Percentiles rank a stretch among this genome's conserved stretches.
phyloP scores from a whole-genome alignment of 495 filamentous ascomycete species.

The Penicillium steckii region DNA sequence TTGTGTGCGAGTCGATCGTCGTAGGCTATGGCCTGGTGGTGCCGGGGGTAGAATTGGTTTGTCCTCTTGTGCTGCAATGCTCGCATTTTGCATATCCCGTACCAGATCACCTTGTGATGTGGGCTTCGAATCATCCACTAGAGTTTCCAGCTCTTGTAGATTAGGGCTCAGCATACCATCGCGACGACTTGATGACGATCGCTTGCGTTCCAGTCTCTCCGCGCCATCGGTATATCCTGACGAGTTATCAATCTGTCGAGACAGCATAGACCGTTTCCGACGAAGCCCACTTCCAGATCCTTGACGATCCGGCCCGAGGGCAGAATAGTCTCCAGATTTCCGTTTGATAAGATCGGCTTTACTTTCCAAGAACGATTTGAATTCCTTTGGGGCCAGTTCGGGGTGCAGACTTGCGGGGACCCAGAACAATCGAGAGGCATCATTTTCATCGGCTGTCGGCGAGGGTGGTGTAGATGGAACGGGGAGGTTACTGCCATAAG shows the following conservation, averaged over 20 bases:
- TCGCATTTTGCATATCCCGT: constrained; percentile 41
- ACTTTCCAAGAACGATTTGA: constrained; percentile 94
- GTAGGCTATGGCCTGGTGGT: constrained; percentile 73
- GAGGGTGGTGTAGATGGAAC: constrained; percentile 75
- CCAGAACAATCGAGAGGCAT: constrained; percentile 88
- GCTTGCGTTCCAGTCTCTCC: constrained; percentile 75
- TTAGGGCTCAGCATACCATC: constrained; percentile 58
- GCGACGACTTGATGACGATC: constrained; percentile 54
- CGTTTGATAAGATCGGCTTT: constrained; percentile 85
- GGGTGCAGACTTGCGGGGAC: constrained; percentile 93
- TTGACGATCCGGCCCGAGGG: constrained; percentile 59
- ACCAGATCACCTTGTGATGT: constrained; percentile 39
- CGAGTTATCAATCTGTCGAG: constrained; percentile 78
- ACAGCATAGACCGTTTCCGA: constrained; percentile 95
- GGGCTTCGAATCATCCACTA: constrained; percentile 79
- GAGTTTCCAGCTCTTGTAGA: constrained; percentile 67
- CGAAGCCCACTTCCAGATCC: constrained; percentile 63
- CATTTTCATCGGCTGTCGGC: constrained; percentile 73
- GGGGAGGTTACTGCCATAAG: constrained; percentile 61
- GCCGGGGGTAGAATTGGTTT: constrained; percentile 78
- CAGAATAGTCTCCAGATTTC: constrained; percentile 69
- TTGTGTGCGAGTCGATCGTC: constrained; percentile 87
- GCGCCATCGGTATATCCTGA: constrained; percentile 84
- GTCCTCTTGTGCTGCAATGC: constrained; percentile 64
- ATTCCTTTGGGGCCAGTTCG: constrained; percentile 92